Evolutionary conservation across 306 rosid species (phyloP), one percentile per base, ranked within the genome.

Genomic region (Prunus persica): DNA sequence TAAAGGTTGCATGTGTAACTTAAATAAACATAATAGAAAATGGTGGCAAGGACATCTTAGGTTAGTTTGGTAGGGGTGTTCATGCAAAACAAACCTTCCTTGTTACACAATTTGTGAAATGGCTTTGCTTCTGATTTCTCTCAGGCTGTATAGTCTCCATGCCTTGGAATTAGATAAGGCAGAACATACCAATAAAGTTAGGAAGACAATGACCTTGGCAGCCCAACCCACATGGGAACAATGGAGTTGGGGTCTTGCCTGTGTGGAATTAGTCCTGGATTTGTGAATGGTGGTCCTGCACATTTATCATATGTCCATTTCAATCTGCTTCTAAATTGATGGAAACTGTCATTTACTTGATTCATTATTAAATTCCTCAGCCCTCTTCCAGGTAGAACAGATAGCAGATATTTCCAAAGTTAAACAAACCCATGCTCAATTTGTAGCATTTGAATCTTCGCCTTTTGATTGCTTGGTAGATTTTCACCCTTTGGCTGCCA

Each of bases 231-330:
- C 60, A 71, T 65, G 11, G 63, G 27, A 70, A 65, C 69, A 66
- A 76, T 5, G 34, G 30, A 58, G 56, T 16, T 28, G 67, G 19
- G 66, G 51, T 69, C 14, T 61, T 27, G 45, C 27, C 61, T 50
- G 64, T 27, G 64, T 58, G 71, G n/a, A 50, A 20, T 18, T 69
- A 9, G 30, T 73, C 46, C 63, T 28, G 20, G 14, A 41, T 60
- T 65, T 65, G 43, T 64, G 60, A 55, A 13, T 5, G 45, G 77
- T 71, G 74, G 79, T 80, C 79, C 84, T 63, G 15, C n/a, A 41
- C 30, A 54, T 65, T 76, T 71, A 57, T 76, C 77, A 71, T 20
- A 20, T 45, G 78, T 76, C 84, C 62, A 43, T 76, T 74, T 71
- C 81, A 64, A 14, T 58, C 77, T 80, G 61, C 68, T 65, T 61